A percentile compares a stretch with the other conserved stretches of the same genome.
phyloP scores from a whole-genome alignment of 2,329 filamentous ascomycete species.

The Colletotrichum sp. region DNA sequence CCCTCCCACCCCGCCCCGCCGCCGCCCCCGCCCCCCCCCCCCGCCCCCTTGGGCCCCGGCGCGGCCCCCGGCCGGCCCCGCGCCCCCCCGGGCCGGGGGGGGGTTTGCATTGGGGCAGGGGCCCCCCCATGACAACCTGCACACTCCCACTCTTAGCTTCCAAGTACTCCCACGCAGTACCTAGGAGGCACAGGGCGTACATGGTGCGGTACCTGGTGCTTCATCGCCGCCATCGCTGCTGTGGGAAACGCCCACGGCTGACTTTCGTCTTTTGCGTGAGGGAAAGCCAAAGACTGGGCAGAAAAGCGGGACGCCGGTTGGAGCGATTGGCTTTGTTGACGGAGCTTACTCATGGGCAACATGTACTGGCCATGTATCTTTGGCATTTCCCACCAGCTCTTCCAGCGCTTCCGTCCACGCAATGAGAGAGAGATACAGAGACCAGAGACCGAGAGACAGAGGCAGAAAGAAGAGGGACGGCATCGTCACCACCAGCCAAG shows the following conservation, averaged over 20 bases:
- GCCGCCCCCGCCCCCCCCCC: no score
- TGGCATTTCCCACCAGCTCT: neutral
- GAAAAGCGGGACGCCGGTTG: conserved; percentile 8
- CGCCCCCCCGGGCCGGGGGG: no score
- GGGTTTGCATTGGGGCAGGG: no score
- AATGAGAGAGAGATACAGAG: neutral
- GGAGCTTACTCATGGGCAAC: conserved; percentile 19
- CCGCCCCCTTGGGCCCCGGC: no score
- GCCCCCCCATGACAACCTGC: conserved; percentile 13
- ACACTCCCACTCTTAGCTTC: conserved; percentile 3
- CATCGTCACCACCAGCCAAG: conserved; percentile 9
- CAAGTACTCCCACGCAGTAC: neutral
- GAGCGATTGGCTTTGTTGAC: conserved; percentile 11
- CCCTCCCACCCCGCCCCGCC: no score
- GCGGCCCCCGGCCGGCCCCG: no score
- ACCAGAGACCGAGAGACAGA: neutral
- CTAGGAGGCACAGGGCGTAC: neutral
- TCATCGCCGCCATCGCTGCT: neutral
- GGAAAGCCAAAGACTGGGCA: conserved; percentile 2
- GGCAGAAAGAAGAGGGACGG: conserved; percentile 4
- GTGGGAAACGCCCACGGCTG: neutral
- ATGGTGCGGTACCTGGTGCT: neutral
- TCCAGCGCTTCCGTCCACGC: conserved; percentile 15
- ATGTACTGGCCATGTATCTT: neutral
- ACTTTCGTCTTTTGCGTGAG: neutral